Conservation (phyloP, 2,329 filamentous ascomycete genomes). For the Colletotrichum agaves region DNA sequence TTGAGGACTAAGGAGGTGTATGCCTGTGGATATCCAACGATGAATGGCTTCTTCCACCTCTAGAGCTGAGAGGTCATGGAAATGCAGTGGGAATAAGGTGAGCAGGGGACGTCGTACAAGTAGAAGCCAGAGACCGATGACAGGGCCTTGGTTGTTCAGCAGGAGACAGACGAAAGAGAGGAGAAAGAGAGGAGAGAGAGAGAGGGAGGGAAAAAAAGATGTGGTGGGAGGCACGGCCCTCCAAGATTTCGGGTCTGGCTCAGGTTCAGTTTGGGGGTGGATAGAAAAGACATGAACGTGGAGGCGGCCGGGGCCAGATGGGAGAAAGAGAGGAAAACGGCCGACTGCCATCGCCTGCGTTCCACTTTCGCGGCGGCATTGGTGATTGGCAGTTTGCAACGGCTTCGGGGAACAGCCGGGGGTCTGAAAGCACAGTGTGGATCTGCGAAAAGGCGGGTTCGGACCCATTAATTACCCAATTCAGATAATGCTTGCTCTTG, state of each 20-base stretch:
- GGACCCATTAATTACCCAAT: not conserved
- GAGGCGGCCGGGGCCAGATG: constrained; percentile 19
- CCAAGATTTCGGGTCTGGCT: too few relatives aligned
- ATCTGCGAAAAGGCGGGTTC: not conserved
- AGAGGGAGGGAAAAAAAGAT: not conserved
- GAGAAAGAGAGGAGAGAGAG: not conserved
- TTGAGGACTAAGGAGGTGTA: too few relatives aligned
- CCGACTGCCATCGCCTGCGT: constrained; percentile 21
- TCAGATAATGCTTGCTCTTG: not conserved
- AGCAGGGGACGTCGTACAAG: not conserved
- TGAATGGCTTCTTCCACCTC: not conserved
- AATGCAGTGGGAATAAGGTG: constrained; percentile 4
- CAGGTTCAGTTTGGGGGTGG: constrained; percentile 9
- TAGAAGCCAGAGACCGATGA: not conserved
- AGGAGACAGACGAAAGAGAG: not conserved
- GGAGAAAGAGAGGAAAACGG: constrained; percentile 10
- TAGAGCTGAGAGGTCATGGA: not conserved
- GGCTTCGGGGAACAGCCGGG: constrained; percentile 7
- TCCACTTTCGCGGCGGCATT: constrained; percentile 19
- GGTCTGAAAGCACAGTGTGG: constrained; percentile 18
- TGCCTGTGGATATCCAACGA: not conserved
- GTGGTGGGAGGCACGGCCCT: constrained; percentile 3
- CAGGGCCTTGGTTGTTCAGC: not conserved
- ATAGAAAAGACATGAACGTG: constrained; percentile 5
- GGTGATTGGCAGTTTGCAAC: constrained; percentile 20